These are phyloP conservation scores for Capronia americana DNA, from an alignment of 2,329 filamentous ascomycete species.

Conservation along the genomic window DNA sequence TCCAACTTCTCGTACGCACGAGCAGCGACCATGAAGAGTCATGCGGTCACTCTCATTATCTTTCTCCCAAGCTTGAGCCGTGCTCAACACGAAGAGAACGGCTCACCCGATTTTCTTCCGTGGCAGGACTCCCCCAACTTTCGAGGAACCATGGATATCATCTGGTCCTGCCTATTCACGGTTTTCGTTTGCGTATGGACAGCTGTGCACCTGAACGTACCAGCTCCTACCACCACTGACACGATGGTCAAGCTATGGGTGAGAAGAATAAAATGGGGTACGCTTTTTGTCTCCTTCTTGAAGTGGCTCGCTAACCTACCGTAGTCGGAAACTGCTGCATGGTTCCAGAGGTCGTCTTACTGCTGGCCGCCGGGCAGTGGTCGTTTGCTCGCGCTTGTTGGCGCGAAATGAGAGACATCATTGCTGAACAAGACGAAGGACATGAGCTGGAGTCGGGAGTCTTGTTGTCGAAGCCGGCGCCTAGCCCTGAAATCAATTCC, in stretches of 20 bases:
- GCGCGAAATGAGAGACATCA: conserved; percentile 25
- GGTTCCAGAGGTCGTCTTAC: conserved; percentile 18
- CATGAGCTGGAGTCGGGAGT: conserved; percentile 9
- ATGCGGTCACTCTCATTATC: neutral
- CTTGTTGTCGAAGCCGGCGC: neutral
- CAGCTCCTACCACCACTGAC: conserved; percentile 17
- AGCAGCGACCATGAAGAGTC: neutral
- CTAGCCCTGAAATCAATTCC: neutral
- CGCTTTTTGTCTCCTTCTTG: neutral
- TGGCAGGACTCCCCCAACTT: conserved; percentile 22
- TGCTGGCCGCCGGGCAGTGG: conserved; percentile 23
- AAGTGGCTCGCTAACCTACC: neutral
- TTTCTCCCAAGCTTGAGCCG: neutral
- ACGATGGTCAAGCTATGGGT: conserved; percentile 14
- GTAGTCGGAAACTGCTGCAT: conserved; percentile 24
- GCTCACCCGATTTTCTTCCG: conserved; percentile 5
- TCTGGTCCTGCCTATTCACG: conserved; percentile 27
- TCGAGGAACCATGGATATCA: conserved; percentile 28
- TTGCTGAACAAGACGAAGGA: conserved; percentile 16
- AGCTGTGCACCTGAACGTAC: conserved; percentile 26
- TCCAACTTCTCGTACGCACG: neutral
- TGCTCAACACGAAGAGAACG: conserved; percentile 8
- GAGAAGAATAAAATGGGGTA: conserved; percentile 22
- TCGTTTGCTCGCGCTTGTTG: conserved; percentile 25
- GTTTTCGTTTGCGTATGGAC: conserved; percentile 25